Percentiles rank a stretch among this genome's conserved stretches.
phyloP scores from a whole-genome alignment of 208 protist species.

The Trypanosoma grayi region DNA sequence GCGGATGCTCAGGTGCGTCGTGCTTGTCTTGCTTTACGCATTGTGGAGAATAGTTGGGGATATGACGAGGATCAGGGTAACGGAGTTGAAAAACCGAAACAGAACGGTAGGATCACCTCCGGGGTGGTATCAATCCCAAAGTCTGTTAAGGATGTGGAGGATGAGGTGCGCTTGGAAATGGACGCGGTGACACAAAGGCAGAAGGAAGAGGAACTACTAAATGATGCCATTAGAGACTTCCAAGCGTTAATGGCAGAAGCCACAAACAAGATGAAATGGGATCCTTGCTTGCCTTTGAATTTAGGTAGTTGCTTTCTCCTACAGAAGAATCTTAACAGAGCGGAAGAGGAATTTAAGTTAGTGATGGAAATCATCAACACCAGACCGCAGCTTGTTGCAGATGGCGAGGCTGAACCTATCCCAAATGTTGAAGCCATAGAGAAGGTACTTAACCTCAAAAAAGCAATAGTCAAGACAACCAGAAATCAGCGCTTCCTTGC shows the following conservation, averaged over 20 bases:
- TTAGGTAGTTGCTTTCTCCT: conserved; percentile 71
- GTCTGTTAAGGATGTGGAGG: conserved; percentile 34
- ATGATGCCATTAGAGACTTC: conserved; percentile 52
- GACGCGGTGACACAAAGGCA: conserved; percentile 24
- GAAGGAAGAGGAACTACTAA: conserved; percentile 28
- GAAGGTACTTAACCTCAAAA: conserved; percentile 56
- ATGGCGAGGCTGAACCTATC: conserved; percentile 62
- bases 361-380: conserved; percentile 56
- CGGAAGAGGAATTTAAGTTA: conserved; percentile 61
- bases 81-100: background rate
- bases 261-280: conserved; percentile 34
- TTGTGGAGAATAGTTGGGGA: conserved; percentile 31
- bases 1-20: conserved; percentile 68
- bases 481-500: conserved; percentile 23
- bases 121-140: conserved; percentile 5
- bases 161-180: conserved; percentile 32
- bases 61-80: background rate
- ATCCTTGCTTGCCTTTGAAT: conserved; percentile 57
- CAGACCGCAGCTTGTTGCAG: conserved; percentile 49
- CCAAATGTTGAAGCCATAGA: conserved; percentile 50
- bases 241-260: conserved; percentile 32
- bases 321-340: conserved; percentile 50
- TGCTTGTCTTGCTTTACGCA: conserved; percentile 58
- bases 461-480: conserved; percentile 38
- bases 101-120: background rate